Conservation (phyloP, 2,329 filamentous ascomycete species). For the Neonectria magnoliae region DNA sequence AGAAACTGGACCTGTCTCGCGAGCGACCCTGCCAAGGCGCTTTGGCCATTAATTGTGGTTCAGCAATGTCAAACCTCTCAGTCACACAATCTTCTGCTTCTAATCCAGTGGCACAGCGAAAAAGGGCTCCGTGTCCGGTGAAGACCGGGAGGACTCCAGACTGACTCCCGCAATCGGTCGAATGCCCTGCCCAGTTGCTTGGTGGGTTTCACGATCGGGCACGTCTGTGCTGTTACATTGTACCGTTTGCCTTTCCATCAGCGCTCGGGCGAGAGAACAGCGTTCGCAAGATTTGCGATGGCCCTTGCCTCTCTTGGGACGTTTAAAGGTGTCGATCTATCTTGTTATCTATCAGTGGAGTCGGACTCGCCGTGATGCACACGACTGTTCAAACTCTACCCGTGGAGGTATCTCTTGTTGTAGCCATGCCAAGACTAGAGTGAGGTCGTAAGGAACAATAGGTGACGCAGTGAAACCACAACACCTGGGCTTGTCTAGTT, state of each 20-base stretch:
- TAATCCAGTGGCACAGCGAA: neutral
- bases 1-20: constrained; percentile 5
- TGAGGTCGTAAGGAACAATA: neutral
- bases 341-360: neutral
- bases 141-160: neutral
- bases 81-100: constrained; percentile 10
- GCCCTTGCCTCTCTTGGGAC: neutral
- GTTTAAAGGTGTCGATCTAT: neutral
- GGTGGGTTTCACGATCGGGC: neutral
- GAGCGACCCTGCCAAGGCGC: constrained; percentile 3
- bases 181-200: neutral
- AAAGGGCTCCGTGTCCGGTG: neutral
- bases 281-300: neutral
- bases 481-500: neutral
- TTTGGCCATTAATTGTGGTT: constrained; percentile 30
- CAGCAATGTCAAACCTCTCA: constrained; percentile 26
- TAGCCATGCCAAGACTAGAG: neutral
- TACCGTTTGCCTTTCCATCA: neutral
- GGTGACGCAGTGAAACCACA: neutral
- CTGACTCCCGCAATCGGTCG: neutral
- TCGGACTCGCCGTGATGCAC: neutral
- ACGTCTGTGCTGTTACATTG: neutral
- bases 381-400: neutral
- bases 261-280: neutral
- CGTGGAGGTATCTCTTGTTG: neutral